phyloP scores from a whole-genome alignment of 805 yeast genomes.

The Candida mattraensis region DNA sequence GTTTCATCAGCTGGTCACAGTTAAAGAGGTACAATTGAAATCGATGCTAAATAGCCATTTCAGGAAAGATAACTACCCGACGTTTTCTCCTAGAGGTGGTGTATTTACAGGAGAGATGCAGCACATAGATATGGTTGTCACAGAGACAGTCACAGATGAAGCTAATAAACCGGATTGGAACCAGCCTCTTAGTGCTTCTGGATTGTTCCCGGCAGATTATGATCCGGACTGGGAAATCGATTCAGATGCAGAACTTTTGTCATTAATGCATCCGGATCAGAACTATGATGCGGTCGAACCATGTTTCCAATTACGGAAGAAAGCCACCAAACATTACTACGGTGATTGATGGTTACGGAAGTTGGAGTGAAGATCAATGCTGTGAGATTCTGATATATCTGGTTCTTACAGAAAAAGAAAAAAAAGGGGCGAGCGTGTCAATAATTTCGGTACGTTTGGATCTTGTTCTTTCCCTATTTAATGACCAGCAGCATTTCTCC shows the following conservation, averaged over 20 bases:
- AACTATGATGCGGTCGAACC: slow-evolving; percentile 14
- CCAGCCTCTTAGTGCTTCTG: too few relatives aligned
- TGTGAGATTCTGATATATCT: too few relatives aligned
- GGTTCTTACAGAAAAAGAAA: too few relatives aligned
- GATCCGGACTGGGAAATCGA: slow-evolving; percentile 13
- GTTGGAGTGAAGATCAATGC: too few relatives aligned
- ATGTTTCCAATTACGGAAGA: slow-evolving; percentile 7
- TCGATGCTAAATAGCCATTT: neutral
- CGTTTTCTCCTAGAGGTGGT: too few relatives aligned
- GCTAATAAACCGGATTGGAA: too few relatives aligned
- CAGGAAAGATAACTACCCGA: neutral
- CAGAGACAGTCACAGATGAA: neutral
- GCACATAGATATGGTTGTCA: neutral
- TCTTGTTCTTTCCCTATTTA: too few relatives aligned
- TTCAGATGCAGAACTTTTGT: slow-evolving; percentile 5
- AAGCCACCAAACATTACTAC: slow-evolving; percentile 2
- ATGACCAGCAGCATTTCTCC: too few relatives aligned
- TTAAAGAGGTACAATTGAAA: neutral
- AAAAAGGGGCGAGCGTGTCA: too few relatives aligned
- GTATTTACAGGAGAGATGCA: too few relatives aligned
- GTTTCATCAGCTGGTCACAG: neutral
- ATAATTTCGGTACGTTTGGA: too few relatives aligned
- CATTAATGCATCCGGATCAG: slow-evolving; percentile 4
- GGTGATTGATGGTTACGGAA: too few relatives aligned
- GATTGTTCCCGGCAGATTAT: slow-evolving; percentile 12